These are phyloP conservation scores for Oidium heveae DNA, from an alignment of 2,329 filamentous ascomycete species.

Conservation along the genomic window DNA sequence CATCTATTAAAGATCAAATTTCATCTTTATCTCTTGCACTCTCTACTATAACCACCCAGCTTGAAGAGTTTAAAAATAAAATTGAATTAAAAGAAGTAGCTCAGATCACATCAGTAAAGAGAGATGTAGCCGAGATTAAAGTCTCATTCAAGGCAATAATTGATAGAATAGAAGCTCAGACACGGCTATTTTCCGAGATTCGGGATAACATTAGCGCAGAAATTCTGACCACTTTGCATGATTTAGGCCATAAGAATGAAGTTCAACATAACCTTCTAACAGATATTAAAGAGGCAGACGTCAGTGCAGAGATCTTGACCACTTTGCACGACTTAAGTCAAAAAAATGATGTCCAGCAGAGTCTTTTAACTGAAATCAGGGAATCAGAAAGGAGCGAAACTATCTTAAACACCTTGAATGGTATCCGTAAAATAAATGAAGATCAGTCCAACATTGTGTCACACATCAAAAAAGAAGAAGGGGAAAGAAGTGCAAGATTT, in stretches of 20 bases:
- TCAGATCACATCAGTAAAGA: neutral
- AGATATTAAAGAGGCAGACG: conserved; percentile 10
- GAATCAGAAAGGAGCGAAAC: too few relatives aligned
- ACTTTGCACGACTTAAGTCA: conserved; percentile 10
- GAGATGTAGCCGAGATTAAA: neutral
- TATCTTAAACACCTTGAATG: too few relatives aligned
- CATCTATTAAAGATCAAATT: neutral
- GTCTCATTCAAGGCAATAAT: conserved; percentile 5
- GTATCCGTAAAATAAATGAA: too few relatives aligned
- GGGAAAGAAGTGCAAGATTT: too few relatives aligned
- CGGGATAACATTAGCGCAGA: conserved; percentile 13
- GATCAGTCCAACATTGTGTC: too few relatives aligned
- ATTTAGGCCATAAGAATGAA: conserved; percentile 6
- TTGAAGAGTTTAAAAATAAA: neutral
- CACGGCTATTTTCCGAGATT: conserved; percentile 9
- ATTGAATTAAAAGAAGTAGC: neutral
- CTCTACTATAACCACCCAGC: neutral
- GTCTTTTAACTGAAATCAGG: too few relatives aligned
- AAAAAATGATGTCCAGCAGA: neutral
- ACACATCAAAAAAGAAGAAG: too few relatives aligned
- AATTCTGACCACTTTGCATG: conserved; percentile 12
- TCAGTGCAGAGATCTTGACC: conserved; percentile 13
- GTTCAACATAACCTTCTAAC: conserved; percentile 6
- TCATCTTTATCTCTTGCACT: neutral
- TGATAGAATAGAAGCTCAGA: conserved; percentile 7